phyloP scores from a whole-genome alignment of 164 flowering plant genomes.

The Vitis cinerea region DNA sequence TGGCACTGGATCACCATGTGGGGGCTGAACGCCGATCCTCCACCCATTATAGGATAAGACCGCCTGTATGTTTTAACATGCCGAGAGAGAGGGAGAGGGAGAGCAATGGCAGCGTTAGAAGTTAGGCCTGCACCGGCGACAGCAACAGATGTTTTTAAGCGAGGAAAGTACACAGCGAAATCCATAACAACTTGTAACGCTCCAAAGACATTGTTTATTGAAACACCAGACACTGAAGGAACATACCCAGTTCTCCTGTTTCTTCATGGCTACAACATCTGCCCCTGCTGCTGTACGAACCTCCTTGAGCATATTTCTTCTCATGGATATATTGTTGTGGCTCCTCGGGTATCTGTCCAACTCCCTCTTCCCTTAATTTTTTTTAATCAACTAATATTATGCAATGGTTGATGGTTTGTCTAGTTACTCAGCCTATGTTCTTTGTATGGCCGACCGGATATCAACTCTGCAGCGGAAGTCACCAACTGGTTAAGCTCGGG shows the following conservation, averaged over 20 bases:
- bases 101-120: slow-evolving; percentile 3
- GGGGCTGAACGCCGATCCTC: no score
- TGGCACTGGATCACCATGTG: no score
- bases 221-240: slow-evolving; percentile 19
- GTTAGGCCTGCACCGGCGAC: not conserved
- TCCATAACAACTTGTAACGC: slow-evolving; percentile 6
- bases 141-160: not conserved
- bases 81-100: not conserved
- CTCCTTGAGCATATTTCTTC: slow-evolving; percentile 28
- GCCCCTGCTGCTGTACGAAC: slow-evolving; percentile 20
- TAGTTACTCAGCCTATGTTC: no score
- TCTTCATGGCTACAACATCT: slow-evolving; percentile 27
- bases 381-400: no score
- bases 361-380: no score
- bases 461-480: no score
- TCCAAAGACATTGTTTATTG: slow-evolving; percentile 25
- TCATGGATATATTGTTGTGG: slow-evolving; percentile 36
- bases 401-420: no score
- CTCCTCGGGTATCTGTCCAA: slow-evolving; percentile 30
- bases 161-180: not conserved
- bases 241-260: slow-evolving; percentile 27
- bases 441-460: no score
- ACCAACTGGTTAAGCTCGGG: no score
- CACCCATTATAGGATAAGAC: no score
- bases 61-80: no score